A percentile compares a stretch with the other conserved stretches of the same genome.
Conservation (phyloP, 2,329 filamentous ascomycete species). For the Neurospora sp. region DNA sequence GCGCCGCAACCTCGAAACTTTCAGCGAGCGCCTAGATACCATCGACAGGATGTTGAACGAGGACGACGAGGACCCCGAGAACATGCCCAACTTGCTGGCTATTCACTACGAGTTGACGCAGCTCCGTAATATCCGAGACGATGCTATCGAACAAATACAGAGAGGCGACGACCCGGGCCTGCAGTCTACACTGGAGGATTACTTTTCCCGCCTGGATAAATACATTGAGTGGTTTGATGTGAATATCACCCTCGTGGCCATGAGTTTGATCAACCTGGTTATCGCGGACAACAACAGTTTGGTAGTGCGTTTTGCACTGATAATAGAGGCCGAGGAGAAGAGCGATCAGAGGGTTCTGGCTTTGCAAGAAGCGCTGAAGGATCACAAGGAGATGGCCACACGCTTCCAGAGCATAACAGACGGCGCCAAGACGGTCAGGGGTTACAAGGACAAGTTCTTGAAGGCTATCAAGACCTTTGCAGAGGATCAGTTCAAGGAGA, state of each 20-base stretch:
- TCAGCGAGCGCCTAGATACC: conserved; percentile 64
- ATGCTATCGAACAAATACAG: conserved; percentile 93
- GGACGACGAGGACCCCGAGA: conserved; percentile 77
- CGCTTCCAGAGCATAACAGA: conserved; percentile 93
- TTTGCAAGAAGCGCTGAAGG: conserved; percentile 85
- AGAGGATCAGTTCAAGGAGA: conserved; percentile 61
- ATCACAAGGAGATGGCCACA: conserved; percentile 88
- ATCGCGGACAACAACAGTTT: conserved; percentile 79
- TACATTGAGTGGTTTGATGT: conserved; percentile 94
- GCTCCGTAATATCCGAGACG: conserved; percentile 86
- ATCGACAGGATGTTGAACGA: conserved; percentile 71
- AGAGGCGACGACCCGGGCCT: conserved; percentile 62
- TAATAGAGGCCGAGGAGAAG: conserved; percentile 94
- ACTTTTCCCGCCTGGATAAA: conserved; percentile 77
- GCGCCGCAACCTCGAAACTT: conserved; percentile 81
- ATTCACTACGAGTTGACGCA: conserved; percentile 89
- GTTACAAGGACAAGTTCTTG: conserved; percentile 94
- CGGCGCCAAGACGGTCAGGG: conserved; percentile 81
- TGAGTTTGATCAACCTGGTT: conserved; percentile 82
- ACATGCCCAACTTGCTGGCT: conserved; percentile 82
- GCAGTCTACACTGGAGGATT: conserved; percentile 76
- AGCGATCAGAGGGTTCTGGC: conserved; percentile 87
- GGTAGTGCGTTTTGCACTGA: conserved; percentile 81
- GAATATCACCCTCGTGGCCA: conserved; percentile 77
- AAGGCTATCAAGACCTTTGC: conserved; percentile 66